Evolutionary conservation across 352 stramenopile species (phyloP).

Genomic region (Globisporangium okanoganense): DNA sequence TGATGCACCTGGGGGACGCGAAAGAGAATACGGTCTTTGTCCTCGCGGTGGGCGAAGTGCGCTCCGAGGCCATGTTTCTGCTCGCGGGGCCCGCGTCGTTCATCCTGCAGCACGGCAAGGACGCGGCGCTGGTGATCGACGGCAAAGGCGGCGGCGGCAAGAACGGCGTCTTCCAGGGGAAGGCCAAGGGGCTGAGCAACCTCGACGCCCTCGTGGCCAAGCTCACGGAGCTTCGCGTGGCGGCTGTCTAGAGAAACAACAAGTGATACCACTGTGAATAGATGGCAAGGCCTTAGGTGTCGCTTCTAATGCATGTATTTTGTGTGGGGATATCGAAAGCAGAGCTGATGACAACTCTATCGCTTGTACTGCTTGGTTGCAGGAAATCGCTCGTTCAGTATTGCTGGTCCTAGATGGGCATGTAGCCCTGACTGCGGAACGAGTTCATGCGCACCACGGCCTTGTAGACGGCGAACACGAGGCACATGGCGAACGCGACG

Average conservation of each 20-base stretch:
- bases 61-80: conserved; percentile 62
- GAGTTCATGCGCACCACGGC: conserved; percentile 37
- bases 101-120: conserved; percentile 36
- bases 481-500: conserved; percentile 33
- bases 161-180: conserved; percentile 74
- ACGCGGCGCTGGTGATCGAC: not conserved
- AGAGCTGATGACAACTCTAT: not conserved
- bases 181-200: conserved; percentile 59
- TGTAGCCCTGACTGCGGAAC: conserved; percentile 48
- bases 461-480: conserved; percentile 55
- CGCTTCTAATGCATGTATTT: conserved; percentile 6
- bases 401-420: conserved; percentile 23
- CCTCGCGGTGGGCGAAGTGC: conserved; percentile 34
- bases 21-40: conserved; percentile 33
- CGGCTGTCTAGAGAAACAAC: not conserved
- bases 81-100: conserved; percentile 56
- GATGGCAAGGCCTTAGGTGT: not conserved
- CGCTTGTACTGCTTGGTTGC: not conserved
- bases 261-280: not conserved
- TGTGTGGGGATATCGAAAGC: not conserved
- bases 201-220: conserved; percentile 37
- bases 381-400: not conserved
- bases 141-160: conserved; percentile 27
- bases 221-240: conserved; percentile 32
- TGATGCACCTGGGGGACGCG: conserved; percentile 39